These are phyloP conservation scores for Alloascoidea africana DNA, from an alignment of 805 yeast species.

Conservation along the genomic window DNA sequence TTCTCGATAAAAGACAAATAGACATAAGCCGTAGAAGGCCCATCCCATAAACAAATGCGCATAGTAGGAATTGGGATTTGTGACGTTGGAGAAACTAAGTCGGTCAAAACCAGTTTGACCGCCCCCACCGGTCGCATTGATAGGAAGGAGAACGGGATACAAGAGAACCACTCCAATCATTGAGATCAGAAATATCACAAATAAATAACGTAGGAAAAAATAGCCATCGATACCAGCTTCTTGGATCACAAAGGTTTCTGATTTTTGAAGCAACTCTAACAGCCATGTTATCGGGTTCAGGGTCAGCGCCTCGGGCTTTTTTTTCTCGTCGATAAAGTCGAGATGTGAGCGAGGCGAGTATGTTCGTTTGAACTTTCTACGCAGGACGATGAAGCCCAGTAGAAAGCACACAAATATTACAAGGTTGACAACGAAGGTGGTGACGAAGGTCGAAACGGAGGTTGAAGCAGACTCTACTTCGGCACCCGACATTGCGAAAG, in stretches of 20 bases:
- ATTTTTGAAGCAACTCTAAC: constrained; percentile 30
- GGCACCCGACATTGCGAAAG: background rate
- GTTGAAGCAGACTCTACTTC: background rate
- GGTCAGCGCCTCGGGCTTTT: constrained; percentile 3
- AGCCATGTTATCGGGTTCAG: constrained; percentile 28
- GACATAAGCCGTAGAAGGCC: constrained; percentile 51
- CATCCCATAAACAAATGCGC: constrained; percentile 71
- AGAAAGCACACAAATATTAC: constrained; percentile 50
- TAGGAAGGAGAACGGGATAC: constrained; percentile 60
- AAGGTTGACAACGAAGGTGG: constrained; percentile 57
- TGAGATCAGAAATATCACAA: constrained; percentile 36
- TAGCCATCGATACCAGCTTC: constrained; percentile 67
- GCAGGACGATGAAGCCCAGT: constrained; percentile 42
- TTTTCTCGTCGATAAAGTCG: constrained; percentile 27
- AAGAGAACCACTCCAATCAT: constrained; percentile 35
- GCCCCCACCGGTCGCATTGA: constrained; percentile 58
- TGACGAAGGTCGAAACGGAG: constrained; percentile 62
- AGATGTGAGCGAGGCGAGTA: constrained; percentile 71
- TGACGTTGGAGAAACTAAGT: constrained; percentile 47
- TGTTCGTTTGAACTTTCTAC: constrained; percentile 55
- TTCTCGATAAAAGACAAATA: constrained; percentile 60
- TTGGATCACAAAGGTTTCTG: constrained; percentile 50
- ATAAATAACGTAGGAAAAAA: constrained; percentile 51
- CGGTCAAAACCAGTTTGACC: constrained; percentile 43
- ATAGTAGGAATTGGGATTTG: constrained; percentile 44